Base-by-base conservation (phyloP, 108 stramenopile genomes). In the Pseudonitzschia pungens region DNA sequence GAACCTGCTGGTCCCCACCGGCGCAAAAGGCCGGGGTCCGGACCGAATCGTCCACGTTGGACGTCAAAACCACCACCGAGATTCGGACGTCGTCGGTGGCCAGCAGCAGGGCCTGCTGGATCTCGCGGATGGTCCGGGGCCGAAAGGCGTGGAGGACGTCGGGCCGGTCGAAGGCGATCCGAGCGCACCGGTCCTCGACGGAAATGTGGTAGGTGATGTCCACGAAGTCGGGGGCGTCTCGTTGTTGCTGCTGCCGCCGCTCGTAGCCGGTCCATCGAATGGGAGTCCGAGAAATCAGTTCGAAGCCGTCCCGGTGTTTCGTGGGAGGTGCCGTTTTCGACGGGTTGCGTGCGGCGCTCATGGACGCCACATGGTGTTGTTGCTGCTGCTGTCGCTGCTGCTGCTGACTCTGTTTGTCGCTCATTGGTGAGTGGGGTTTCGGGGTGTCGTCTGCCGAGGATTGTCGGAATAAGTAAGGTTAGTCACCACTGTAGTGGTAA, bases 21-120 rank as follows among this genome's bases (percentile, higher is more conserved):
- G 92, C 94, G 77, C 95, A 98, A 83, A 98, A 98, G 45, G 93
- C 89, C 22, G 93, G 89, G 12, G 93, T 95, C 21, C 75, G 82
- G 21, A 87, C 69, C 26, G 77, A 72, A 12, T 58, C 43, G 51
- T 70, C 58, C 54, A 55, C 54, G 65, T 73, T 79, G 65, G 73
- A 71, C 0, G 91, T 83, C 2, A 98, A 78, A 11, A 98, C 41
- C 44, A 98, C 94, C 28, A 91, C 92, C 22, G 81, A 87, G 15
- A 98, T 77, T 0, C 81, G 75, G 2, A 80, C 64, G 82, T 94
- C 95, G 31, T 96, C 95, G 73, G 89, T 84, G n/a, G 95, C 93
- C 10, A 83, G 28, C 56, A 92, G 91, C 64, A 97, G 58, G 14
- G 94, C 94, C 14, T 69, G 62, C 48, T 93, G 89, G 12, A 97